A percentile compares a stretch with the other conserved stretches of the same genome.
These are phyloP conservation scores for Fusarium floridanum DNA, from an alignment of 2,329 filamentous ascomycete species.

Conservation along the genomic window DNA sequence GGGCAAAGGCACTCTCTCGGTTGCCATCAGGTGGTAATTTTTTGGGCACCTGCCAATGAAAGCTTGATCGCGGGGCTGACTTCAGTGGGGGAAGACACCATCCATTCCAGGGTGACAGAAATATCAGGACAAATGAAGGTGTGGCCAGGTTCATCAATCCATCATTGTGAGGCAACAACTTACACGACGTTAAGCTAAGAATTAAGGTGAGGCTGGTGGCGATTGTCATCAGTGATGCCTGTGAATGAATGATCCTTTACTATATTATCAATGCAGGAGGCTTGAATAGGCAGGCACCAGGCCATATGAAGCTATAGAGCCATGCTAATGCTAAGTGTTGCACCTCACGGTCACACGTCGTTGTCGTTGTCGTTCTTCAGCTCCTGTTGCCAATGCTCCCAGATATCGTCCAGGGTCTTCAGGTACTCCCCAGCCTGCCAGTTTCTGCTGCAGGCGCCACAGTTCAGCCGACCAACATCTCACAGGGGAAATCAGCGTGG, in stretches of 20 bases:
- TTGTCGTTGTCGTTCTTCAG: not conserved
- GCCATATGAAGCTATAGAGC: not conserved
- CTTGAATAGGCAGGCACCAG: not conserved
- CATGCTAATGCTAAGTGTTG: not conserved
- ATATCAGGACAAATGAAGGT: not conserved
- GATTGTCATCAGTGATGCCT: not conserved
- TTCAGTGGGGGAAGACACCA: constrained; percentile 28
- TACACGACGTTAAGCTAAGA: not conserved
- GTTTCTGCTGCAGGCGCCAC: constrained; percentile 10
- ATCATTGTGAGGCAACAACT: constrained; percentile 1
- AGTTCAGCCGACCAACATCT: not conserved
- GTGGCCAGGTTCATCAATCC: not conserved
- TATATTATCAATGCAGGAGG: not conserved
- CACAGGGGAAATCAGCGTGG: not conserved
- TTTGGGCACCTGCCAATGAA: constrained; percentile 36
- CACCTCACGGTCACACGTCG: not conserved
- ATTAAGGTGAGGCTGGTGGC: constrained; percentile 12
- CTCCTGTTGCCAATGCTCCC: not conserved
- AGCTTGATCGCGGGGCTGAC: constrained; percentile 24
- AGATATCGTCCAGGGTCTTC: not conserved
- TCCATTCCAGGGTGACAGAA: not conserved
- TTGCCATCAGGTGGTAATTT: constrained; percentile 42
- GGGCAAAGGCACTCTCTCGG: constrained; percentile 23
- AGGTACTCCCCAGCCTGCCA: constrained; percentile 7
- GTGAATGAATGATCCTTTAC: not conserved